Evolutionary conservation across 2,329 filamentous ascomycete genomes (phyloP), one percentile per base, ranked within the genome.

Genomic region (Fusarium circinatum): DNA sequence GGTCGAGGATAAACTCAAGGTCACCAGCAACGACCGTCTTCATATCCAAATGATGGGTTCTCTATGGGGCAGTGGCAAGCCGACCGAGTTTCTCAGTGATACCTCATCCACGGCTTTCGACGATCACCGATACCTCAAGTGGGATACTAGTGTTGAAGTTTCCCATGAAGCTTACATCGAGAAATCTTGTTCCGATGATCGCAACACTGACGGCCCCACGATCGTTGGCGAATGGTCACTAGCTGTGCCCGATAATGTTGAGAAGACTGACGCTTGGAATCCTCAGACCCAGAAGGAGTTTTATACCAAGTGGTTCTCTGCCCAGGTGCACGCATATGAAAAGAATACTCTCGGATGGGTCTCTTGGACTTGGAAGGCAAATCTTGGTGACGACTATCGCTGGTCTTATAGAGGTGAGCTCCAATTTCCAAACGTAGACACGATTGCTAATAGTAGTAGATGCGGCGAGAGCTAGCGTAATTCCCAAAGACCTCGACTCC

Each of bases 161-260:
- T 74, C 65, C 3, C 69, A 84, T 41, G 73, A 79, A 10, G 78
- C 81, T 17, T 91, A 90, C 73, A 82, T 91, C 65, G 59, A 75
- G 14, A 82, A 84, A 8, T 87, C 86, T 1, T 91, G 89, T 81
- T 82, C 74, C 22, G 83, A 85, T 68, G 80, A 87, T 70, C 84
- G 85, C 48, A 82, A 81, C 68, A 79, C 80, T 20, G 83, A 86
- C 72, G 75, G 75, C 11, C 62, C 68, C 8, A 85, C 85, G 38
- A 84, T 91, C 30, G 84, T 91, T 8, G 89, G 89, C 41, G 90
- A 92, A 78, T 91, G 88, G 85, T 86, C 85, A 59, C 75, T 91
- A 26, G 83, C 83, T 59, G 84, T 88, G 6, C 84, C 87, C 6
- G 84, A 86, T 70, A 72, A 84, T 48, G 83, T 88, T 17, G 81